Percentiles rank a stretch among this genome's conserved stretches.
Evolutionary conservation across 164 flowering plant species (phyloP).

Genomic region (Hamamelis virginiana): DNA sequence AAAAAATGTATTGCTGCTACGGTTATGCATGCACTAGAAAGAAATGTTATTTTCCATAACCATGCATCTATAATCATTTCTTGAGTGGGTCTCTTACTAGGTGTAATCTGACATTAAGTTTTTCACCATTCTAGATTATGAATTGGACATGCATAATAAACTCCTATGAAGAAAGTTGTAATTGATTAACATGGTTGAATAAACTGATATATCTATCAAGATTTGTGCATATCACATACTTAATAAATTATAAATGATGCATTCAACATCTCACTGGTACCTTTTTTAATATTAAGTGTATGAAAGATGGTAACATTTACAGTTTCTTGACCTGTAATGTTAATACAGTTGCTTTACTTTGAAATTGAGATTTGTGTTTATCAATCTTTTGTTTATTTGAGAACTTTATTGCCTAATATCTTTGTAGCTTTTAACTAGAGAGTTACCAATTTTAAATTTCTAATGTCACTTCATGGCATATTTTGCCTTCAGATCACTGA

Average conservation of each 20-base stretch:
- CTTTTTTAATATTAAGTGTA: neutral
- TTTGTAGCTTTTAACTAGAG: neutral
- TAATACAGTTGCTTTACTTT: neutral
- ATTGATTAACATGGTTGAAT: neutral
- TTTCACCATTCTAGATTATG: neutral
- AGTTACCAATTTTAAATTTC: neutral
- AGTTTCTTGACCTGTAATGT: neutral
- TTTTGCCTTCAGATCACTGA: slow-evolving; percentile 30
- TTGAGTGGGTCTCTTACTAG: neutral
- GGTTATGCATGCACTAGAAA: neutral
- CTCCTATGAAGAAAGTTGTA: neutral
- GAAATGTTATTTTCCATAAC: neutral
- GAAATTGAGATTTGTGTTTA: neutral
- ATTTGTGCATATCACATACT: neutral
- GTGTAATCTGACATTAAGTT: neutral
- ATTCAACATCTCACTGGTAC: neutral
- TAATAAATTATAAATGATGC: neutral
- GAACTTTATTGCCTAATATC: neutral
- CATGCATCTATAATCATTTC: neutral
- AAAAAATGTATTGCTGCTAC: neutral
- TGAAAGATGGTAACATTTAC: neutral
- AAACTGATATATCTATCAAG: neutral
- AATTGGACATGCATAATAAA: neutral
- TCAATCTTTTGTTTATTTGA: neutral
- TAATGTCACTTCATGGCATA: neutral